phyloP scores from a whole-genome alignment of 257 asterid species.

The Vinca minor region DNA sequence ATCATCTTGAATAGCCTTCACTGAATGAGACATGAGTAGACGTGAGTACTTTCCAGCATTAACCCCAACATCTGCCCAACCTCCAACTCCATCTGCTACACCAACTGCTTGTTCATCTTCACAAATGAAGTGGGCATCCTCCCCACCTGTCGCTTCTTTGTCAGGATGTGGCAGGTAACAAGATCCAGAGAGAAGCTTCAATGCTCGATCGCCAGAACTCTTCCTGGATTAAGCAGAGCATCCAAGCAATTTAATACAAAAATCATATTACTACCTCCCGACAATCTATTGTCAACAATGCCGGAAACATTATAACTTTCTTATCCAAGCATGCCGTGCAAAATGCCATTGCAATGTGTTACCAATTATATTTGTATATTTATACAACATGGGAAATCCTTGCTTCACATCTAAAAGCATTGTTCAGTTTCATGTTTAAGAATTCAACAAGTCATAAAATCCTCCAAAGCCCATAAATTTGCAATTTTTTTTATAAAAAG shows the following conservation, averaged over 20 bases:
- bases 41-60: conserved; percentile 81
- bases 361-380: too few species aligned
- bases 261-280: not conserved
- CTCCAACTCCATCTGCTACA: conserved; percentile 95
- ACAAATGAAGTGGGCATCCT: conserved; percentile 86
- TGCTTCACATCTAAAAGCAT: too few species aligned
- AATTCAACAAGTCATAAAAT: too few species aligned
- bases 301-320: too few species aligned
- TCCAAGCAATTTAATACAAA: conserved; percentile 4
- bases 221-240: conserved; percentile 18
- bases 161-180: conserved; percentile 84
- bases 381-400: too few species aligned
- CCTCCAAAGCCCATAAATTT: too few species aligned
- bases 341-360: too few species aligned
- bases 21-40: conserved; percentile 68
- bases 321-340: too few species aligned
- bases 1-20: conserved; percentile 46
- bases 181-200: conserved; percentile 64
- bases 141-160: conserved; percentile 79
- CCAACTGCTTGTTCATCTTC: conserved; percentile 69
- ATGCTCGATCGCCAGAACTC: conserved; percentile 16
- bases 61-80: conserved; percentile 90
- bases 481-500: too few species aligned
- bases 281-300: too few species aligned
- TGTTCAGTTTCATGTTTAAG: too few species aligned